These are phyloP conservation scores for Serendipita vermifera DNA, from an alignment of 768 basidiomycete genomes.

Conservation along the genomic window DNA sequence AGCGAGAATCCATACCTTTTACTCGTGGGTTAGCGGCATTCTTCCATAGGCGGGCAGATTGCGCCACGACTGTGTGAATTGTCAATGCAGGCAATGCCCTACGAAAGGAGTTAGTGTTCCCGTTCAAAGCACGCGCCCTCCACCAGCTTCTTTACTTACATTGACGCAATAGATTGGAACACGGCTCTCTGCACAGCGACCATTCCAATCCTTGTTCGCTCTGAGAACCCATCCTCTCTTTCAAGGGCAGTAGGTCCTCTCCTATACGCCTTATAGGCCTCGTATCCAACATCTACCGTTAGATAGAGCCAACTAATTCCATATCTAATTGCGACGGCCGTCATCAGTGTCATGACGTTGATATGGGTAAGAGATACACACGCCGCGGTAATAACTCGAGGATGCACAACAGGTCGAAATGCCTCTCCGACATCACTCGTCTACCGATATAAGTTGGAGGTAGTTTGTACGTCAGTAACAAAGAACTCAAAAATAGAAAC, in stretches of 20 bases:
- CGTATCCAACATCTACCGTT: constrained; percentile 64
- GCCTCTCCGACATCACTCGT: constrained; percentile 77
- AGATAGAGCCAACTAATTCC: constrained; percentile 76
- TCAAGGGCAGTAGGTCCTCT: constrained; percentile 54
- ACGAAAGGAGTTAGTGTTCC: neutral
- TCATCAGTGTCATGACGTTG: no score
- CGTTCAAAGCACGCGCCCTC: neutral
- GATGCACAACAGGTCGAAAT: constrained; percentile 64
- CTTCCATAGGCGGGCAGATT: constrained; percentile 52
- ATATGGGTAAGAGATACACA: no score
- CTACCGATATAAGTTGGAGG: constrained; percentile 24
- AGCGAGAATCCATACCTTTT: constrained; percentile 22
- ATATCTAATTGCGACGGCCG: constrained; percentile 27
- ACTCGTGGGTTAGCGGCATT: constrained; percentile 44
- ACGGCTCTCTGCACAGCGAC: constrained; percentile 62
- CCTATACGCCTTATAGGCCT: constrained; percentile 64
- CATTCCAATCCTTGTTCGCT: constrained; percentile 52
- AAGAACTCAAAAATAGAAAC: neutral
- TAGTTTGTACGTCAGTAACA: neutral
- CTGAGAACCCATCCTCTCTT: constrained; percentile 48
- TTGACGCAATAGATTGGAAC: constrained; percentile 73
- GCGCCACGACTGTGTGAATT: constrained; percentile 68
- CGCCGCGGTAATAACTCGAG: constrained; percentile 56
- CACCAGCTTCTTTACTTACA: no score
- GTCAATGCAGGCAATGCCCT: constrained; percentile 78